Percentiles rank a stretch among this genome's conserved stretches.
These are phyloP conservation scores for Phytophthora litchii DNA, from an alignment of 352 stramenopile genomes.

Conservation along the genomic window DNA sequence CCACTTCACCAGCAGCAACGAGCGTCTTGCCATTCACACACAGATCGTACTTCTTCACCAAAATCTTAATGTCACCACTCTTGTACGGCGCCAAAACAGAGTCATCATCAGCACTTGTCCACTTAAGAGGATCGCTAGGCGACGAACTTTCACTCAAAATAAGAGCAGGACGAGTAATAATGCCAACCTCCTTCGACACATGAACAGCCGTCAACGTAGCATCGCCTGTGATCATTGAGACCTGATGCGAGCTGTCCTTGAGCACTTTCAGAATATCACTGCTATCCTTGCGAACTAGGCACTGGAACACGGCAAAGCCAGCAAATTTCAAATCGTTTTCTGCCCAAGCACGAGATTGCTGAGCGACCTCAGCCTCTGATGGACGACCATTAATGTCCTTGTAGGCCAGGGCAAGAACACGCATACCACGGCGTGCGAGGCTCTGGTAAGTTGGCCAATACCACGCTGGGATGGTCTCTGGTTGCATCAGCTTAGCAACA, in stretches of 20 bases:
- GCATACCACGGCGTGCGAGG: slow-evolving; percentile 84
- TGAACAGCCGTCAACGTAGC: slow-evolving; percentile 96
- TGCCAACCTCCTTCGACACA: slow-evolving; percentile 95
- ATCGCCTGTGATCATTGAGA: slow-evolving; percentile 99
- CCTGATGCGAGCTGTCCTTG: slow-evolving; percentile 89
- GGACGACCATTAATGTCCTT: slow-evolving; percentile 86
- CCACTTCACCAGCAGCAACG: slow-evolving; percentile 68
- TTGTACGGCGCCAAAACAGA: slow-evolving; percentile 68
- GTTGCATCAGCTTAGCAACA: slow-evolving; percentile 85
- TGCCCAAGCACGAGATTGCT: slow-evolving; percentile 86
- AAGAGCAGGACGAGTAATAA: slow-evolving; percentile 82
- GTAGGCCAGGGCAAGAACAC: slow-evolving; percentile 96
- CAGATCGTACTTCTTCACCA: slow-evolving; percentile 86
- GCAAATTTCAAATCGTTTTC: slow-evolving; percentile 96
- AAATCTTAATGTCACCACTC: slow-evolving; percentile 57
- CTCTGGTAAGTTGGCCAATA: slow-evolving; percentile 92
- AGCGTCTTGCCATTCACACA: slow-evolving; percentile 87
- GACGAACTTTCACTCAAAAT: slow-evolving; percentile 66
- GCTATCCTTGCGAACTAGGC: slow-evolving; percentile 96
- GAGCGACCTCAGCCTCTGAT: slow-evolving; percentile 75
- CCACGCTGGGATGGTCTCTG: slow-evolving; percentile 84
- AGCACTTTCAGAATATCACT: slow-evolving; percentile 94
- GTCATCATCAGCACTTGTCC: slow-evolving; percentile 86
- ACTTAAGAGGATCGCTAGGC: slow-evolving; percentile 51
- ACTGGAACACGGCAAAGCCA: slow-evolving; percentile 94